These are phyloP conservation scores for Botrytis fabae DNA, from an alignment of 2,329 filamentous ascomycete genomes.

Conservation along the genomic window DNA sequence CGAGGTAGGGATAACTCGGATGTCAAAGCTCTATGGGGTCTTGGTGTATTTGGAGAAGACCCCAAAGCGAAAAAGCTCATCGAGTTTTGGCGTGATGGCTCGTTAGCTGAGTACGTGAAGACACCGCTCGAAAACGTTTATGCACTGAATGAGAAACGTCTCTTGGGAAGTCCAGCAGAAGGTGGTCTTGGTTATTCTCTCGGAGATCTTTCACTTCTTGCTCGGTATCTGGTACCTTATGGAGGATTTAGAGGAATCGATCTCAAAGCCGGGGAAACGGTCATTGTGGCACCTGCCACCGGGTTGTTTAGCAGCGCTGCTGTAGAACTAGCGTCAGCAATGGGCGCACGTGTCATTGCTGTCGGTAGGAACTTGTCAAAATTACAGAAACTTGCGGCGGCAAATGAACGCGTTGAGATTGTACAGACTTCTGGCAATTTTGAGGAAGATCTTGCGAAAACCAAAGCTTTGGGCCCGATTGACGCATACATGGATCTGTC, in stretches of 20 bases:
- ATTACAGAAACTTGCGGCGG: slow-evolving; percentile 42
- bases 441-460: slow-evolving; percentile 22
- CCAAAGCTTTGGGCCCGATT: slow-evolving; percentile 37
- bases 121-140: slow-evolving; percentile 44
- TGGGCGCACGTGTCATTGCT: slow-evolving; percentile 53
- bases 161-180: slow-evolving; percentile 27
- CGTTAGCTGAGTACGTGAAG: slow-evolving; percentile 42
- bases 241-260: slow-evolving; percentile 49
- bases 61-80: slow-evolving; percentile 37
- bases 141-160: slow-evolving; percentile 40
- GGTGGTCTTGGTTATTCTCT: slow-evolving; percentile 29
- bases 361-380: slow-evolving; percentile 47
- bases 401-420: slow-evolving; percentile 41
- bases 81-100: slow-evolving; percentile 41
- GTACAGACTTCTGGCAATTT: slow-evolving; percentile 48
- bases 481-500: slow-evolving; percentile 51
- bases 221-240: slow-evolving; percentile 45
- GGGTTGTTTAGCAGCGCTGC: slow-evolving; percentile 48
- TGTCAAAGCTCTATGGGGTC: slow-evolving; percentile 38
- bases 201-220: slow-evolving; percentile 19
- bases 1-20: slow-evolving; percentile 42
- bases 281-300: slow-evolving; percentile 50
- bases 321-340: slow-evolving; percentile 47
- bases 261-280: slow-evolving; percentile 47
- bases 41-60: slow-evolving; percentile 37